Evolutionary conservation across 202 grass and related monocot species (phyloP), one percentile per base, ranked within the genome.

Genomic region (Tripidium arundinaceum): DNA sequence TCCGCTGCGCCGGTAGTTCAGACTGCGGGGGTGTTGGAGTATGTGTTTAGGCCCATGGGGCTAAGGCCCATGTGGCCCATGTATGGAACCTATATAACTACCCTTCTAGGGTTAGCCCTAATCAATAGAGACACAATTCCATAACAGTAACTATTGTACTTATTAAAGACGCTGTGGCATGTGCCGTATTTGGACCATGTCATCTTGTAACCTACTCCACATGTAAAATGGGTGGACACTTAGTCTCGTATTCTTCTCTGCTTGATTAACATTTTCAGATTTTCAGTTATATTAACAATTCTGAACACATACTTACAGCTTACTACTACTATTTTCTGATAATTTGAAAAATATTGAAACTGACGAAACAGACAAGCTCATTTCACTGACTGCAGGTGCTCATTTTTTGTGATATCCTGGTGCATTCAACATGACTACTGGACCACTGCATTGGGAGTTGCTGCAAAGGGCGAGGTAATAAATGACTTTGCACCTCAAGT

Each of bases 371-470:
- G 42, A 70, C 13, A 29, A 77, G 38, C 64, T 77, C 22, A 36
- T 60, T 65, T 47, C 76, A 5, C 76, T 74, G 2, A 68, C 7
- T 74, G 68, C 73, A 95, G 97, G 97, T 85, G 88, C 90, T 75
- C 92, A 99, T n/a, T 90, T 99, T 80, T 68, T 96, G 70, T 99
- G 97, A 66, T 96, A 99, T 86, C 92, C 93, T 87, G 97, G 97
- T 74, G 97, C 97, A 45, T 99, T 99, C 68, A 99, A 99, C 78
- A 99, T 99, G 97, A 96, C 97, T 55, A 99, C 97, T 65, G 97
- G 97, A 29, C 97, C 92, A 13, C 85, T 99, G 67, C 97, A 96
- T 40, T 99, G 97, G 97, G 97, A 99, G 63, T 86, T 99, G 80
- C 81, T 99, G 59, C 97, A 96, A 90, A 93, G 97, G 74, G 90